phyloP scores from a whole-genome alignment of 2,329 filamentous ascomycete species.

The Penicillium psychrosexuale region DNA sequence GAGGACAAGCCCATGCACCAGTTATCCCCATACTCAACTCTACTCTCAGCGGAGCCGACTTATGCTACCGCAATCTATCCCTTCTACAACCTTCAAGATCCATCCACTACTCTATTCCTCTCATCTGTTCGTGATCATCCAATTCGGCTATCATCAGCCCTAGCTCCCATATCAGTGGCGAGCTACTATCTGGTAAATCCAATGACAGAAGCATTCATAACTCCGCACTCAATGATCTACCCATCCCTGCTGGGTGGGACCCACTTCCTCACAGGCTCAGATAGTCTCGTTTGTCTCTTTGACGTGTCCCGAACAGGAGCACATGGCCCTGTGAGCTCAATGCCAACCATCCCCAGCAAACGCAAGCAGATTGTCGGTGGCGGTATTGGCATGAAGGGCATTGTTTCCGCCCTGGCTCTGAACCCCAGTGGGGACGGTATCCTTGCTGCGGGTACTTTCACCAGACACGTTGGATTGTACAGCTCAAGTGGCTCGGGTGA shows the following conservation, averaged over 20 bases:
- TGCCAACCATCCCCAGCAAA: conserved; percentile 50
- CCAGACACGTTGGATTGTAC: conserved; percentile 57
- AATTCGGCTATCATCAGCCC: conserved; percentile 55
- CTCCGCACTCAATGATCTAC: conserved; percentile 56
- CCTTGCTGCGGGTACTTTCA: conserved; percentile 57
- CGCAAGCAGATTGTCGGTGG: conserved; percentile 47
- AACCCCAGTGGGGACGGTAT: conserved; percentile 45
- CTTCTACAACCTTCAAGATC: conserved; percentile 51
- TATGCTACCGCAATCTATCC: conserved; percentile 56
- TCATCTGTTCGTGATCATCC: conserved; percentile 54
- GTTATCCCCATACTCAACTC: conserved; percentile 48
- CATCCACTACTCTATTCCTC: conserved; percentile 50
- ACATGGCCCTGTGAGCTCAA: conserved; percentile 45
- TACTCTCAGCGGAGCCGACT: conserved; percentile 49
- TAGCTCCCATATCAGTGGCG: conserved; percentile 48
- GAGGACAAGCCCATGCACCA: conserved; percentile 37
- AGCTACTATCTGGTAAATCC: conserved; percentile 55
- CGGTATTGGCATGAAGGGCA: conserved; percentile 54
- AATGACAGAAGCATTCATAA: conserved; percentile 56
- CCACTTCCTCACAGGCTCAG: conserved; percentile 57
- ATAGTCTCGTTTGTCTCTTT: conserved; percentile 55
- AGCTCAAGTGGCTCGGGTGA: conserved; percentile 49
- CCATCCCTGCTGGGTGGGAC: conserved; percentile 43
- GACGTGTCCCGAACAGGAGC: conserved; percentile 50
- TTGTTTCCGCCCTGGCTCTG: conserved; percentile 52